Percentiles rank a stretch among this genome's conserved stretches.
phyloP scores from a whole-genome alignment of 2,329 filamentous ascomycete species.

The Arthrinium phaeospermum region DNA sequence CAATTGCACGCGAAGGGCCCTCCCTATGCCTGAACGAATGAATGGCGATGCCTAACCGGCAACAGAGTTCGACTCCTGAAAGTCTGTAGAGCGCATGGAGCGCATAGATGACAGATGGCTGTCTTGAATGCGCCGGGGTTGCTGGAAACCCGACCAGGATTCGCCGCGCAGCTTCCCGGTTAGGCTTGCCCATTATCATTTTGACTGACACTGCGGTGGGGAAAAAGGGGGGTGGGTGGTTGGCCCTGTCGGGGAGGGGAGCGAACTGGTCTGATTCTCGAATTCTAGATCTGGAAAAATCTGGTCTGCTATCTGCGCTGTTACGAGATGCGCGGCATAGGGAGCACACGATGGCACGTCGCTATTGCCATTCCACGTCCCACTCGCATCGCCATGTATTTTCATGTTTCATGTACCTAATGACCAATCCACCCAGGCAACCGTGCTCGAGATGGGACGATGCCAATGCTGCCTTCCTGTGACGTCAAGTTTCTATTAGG shows the following conservation, averaged over 20 bases:
- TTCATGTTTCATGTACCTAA: background rate
- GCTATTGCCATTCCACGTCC: background rate
- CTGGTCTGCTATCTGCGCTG: background rate
- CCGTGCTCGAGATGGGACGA: background rate
- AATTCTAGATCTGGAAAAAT: background rate
- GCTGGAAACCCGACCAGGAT: background rate
- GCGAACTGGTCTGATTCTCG: background rate
- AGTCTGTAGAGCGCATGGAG: background rate
- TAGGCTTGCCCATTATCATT: conserved; percentile 6
- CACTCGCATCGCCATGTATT: background rate
- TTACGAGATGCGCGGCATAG: background rate
- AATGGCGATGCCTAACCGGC: background rate
- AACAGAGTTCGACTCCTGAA: background rate
- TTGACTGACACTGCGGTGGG: conserved; percentile 9
- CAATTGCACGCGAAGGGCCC: background rate
- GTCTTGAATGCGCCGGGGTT: background rate
- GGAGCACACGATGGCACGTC: background rate
- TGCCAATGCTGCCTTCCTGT: background rate
- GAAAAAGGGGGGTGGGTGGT: background rate
- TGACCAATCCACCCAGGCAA: background rate
- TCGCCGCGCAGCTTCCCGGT: background rate
- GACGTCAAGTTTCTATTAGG: background rate
- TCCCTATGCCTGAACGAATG: background rate
- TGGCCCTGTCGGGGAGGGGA: background rate
- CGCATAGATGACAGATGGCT: background rate